Evolutionary conservation across 495 filamentous ascomycete species (phyloP), one percentile per base, ranked within the genome.

Genomic region (Annulohypoxylon bovei): DNA sequence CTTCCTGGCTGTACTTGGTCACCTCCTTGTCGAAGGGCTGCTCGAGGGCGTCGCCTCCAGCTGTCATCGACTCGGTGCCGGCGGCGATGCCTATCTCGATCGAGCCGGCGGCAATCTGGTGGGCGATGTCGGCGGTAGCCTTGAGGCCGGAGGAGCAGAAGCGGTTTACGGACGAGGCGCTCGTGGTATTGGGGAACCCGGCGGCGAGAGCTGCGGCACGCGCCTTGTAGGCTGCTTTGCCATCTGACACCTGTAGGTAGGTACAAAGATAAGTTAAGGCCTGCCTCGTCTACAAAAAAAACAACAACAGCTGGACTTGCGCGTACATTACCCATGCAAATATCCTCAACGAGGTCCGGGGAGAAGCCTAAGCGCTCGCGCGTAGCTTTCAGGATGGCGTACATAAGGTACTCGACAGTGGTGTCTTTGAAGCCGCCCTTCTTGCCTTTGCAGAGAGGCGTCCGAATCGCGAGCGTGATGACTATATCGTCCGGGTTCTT

Each of bases 91-190:
- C 95, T 63, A 94, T 74, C 59, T 97, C 92, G 78, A 99, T 99
- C 58, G 86, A 87, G 37, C 94, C 94, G 6, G 81, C 80, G 32
- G 82, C 78, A 81, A 99, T 98, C 77, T 95, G 88, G 82, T 94
- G 91, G 9, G 95, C 94, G 68, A 99, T 94, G 71, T 97, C 93
- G 79, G 96, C 95, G 6, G 93, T 90, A 44, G 95, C 94, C 78
- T 97, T 94, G 33, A 99, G 90, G 14, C 95, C 95, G 4, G 95
- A 98, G 12, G 92, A 95, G 85, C 95, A 99, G 88, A 98, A 98
- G 59, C 95, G 91, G 86, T 98, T 99, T 40, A 94, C 87, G 62
- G 88, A 89, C 59, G 87, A 94, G 62, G 89, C 91, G 64, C 88
- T 86, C 47, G 91, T 85, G 14, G 95, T 97, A 83, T 95, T 93